These are phyloP conservation scores for Apium graveolens DNA, from an alignment of 129 eudicot genomes.

Conservation along the genomic window DNA sequence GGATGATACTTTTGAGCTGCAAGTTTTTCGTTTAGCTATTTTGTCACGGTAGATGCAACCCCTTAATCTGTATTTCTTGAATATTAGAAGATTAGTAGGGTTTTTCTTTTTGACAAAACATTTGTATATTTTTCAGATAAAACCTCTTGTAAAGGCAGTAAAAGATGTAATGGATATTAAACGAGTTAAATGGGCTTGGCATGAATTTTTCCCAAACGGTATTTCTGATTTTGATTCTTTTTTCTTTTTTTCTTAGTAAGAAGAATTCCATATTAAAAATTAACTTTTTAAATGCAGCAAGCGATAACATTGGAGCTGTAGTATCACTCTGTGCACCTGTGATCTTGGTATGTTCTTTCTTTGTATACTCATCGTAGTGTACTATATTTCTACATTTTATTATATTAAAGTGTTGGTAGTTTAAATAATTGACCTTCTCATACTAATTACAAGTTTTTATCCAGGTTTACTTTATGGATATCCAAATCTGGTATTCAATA, in stretches of 20 bases:
- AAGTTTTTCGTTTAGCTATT: constrained; percentile 72
- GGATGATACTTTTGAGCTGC: constrained; percentile 66
- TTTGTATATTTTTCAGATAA: constrained; percentile 46
- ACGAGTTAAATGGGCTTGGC: constrained; percentile 81
- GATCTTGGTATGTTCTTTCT: constrained; percentile 47
- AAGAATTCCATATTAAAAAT: neutral
- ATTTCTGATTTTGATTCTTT: constrained; percentile 14
- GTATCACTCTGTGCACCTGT: constrained; percentile 87
- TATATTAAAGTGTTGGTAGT: neutral
- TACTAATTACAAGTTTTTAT: constrained; percentile 15
- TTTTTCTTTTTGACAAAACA: constrained; percentile 16
- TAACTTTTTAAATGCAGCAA: constrained; percentile 48
- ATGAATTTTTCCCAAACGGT: constrained; percentile 90
- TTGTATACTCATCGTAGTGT: neutral
- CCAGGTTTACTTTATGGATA: constrained; percentile 96
- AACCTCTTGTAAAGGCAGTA: constrained; percentile 76
- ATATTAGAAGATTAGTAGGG: constrained; percentile 10
- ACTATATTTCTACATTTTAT: constrained; percentile 5
- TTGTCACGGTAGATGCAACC: constrained; percentile 52
- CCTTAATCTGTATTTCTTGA: constrained; percentile 15
- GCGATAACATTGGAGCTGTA: constrained; percentile 61
- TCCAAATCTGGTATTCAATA: constrained; percentile 92
- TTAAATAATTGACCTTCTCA: constrained; percentile 12
- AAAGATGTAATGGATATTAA: constrained; percentile 67
- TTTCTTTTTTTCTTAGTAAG: neutral